A percentile compares a stretch with the other conserved stretches of the same genome.
Evolutionary conservation across 179 eudicot species (phyloP).

Genomic region (Amaranthus tricolor): DNA sequence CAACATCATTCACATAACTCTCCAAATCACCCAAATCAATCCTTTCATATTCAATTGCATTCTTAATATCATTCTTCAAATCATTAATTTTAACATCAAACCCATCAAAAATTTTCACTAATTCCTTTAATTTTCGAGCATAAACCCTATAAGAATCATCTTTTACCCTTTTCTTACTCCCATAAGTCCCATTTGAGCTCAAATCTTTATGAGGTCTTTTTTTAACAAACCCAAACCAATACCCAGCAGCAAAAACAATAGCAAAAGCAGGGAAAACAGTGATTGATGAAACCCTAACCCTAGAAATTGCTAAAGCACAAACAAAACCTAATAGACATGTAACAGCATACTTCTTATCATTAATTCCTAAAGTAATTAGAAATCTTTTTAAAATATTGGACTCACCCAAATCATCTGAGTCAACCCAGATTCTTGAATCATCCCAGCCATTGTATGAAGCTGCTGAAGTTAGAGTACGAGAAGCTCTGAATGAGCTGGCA

Average conservation of each 20-base stretch:
- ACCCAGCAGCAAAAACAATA: slow-evolving; percentile 70
- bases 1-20: slow-evolving; percentile 49
- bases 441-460: slow-evolving; percentile 68
- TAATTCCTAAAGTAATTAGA: slow-evolving; percentile 54
- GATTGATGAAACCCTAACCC: slow-evolving; percentile 81
- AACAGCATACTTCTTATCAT: slow-evolving; percentile 63
- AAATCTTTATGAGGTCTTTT: slow-evolving; percentile 37
- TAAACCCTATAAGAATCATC: slow-evolving; percentile 38
- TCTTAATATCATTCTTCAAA: slow-evolving; percentile 49
- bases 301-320: slow-evolving; percentile 77
- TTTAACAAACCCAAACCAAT: slow-evolving; percentile 73
- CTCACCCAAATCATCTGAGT: slow-evolving; percentile 51
- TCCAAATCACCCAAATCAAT: slow-evolving; percentile 62
- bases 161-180: slow-evolving; percentile 34
- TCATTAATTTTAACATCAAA: slow-evolving; percentile 46
- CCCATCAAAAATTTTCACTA: slow-evolving; percentile 43
- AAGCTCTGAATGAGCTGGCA: slow-evolving; percentile 28
- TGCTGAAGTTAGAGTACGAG: slow-evolving; percentile 27
- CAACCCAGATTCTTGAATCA: slow-evolving; percentile 38
- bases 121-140: slow-evolving; percentile 47
- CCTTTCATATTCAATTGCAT: slow-evolving; percentile 43
- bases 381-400: slow-evolving; percentile 49
- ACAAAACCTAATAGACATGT: slow-evolving; percentile 73
- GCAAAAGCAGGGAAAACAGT: slow-evolving; percentile 73
- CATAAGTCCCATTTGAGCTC: slow-evolving; percentile 39